Evolutionary conservation across 1,284 basidiomycete genomes (phyloP).

Genomic region (Cryptococcus wingfieldii): DNA sequence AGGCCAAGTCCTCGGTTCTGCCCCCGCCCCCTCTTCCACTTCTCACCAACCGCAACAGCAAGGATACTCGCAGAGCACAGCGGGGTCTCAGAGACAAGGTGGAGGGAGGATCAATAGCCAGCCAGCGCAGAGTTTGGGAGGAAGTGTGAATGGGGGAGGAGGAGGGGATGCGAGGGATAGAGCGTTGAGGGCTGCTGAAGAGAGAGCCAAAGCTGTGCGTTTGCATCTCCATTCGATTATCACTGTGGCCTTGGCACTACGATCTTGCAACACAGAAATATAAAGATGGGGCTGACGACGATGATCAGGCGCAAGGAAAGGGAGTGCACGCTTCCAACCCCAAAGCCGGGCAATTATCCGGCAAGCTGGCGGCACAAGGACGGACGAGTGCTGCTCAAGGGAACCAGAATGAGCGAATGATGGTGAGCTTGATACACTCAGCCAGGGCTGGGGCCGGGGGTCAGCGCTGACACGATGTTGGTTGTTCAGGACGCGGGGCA

Average conservation of each 20-base stretch:
- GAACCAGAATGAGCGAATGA: conserved; percentile 34
- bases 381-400: conserved; percentile 15
- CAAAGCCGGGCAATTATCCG: conserved; percentile 41
- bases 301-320: conserved; percentile 32
- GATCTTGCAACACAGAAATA: background rate
- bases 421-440: conserved; percentile 29
- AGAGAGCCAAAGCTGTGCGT: conserved; percentile 44
- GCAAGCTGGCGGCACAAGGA: conserved; percentile 40
- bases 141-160: background rate
- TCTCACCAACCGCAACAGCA: conserved; percentile 4
- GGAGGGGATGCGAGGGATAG: conserved; percentile 36
- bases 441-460: background rate
- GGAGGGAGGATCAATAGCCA: conserved; percentile 2
- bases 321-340: conserved; percentile 43
- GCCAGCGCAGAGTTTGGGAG: conserved; percentile 21
- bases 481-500: conserved; percentile 24
- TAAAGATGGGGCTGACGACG: background rate
- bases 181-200: conserved; percentile 43
- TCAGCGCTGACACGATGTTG: background rate
- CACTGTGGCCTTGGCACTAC: background rate
- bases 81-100: conserved; percentile 6
- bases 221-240: background rate
- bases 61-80: background rate
- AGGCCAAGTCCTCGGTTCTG: conserved; percentile 43
- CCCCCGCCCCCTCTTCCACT: conserved; percentile 3